Base-by-base conservation (phyloP, 768 basidiomycete species). In the Clitopilus passeckerianus region DNA sequence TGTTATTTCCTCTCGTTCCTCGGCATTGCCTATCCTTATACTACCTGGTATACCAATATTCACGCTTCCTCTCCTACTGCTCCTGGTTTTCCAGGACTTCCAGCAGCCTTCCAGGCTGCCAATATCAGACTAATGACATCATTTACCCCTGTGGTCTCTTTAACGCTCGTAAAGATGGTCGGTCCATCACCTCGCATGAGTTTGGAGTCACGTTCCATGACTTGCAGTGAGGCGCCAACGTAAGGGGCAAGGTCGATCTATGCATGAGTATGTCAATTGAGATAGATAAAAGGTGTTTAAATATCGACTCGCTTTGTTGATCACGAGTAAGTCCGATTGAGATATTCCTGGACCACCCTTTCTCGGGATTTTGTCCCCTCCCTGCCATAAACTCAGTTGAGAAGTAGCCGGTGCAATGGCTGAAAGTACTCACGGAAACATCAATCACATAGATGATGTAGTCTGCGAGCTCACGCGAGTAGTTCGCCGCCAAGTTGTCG, bases 311-410 rank as follows among this genome's bases (percentile, higher is more conserved):
- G 89, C 95, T 82, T 99, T 99, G 79, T 98, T 98, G 65, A 98
- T 86, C 23, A 99, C 86, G 57, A 99, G 76, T 10, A 99, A 77
- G 75, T 98, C 97, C 1, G 94, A 96, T 68, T 95, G 91, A 1
- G 94, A 95, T 64, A 99, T 98, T 9, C 96, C 97, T 1, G 96
- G 97, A 1, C 96, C 97, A 5, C 97, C 96, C 77, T 99, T 99
- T 22, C 96, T 81, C 20, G 97, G 97, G 63, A 99, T 95, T 75
- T 99, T 99, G 75, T 99, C 96, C 0, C 96, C 96, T 9, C 97
- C 96, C 90, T 91, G 57, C 14, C 8, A 35, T 27, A 20, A 16
- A 27, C 15, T 57, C 6, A 57, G 20, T 60, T 41, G n/a, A n/a
- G 22, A 60, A 15, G 30, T 58, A 22, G 61, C 34, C 24, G 18